Base-by-base conservation (phyloP, 768 basidiomycete species). In the Dictyophora rubrovolvata region DNA sequence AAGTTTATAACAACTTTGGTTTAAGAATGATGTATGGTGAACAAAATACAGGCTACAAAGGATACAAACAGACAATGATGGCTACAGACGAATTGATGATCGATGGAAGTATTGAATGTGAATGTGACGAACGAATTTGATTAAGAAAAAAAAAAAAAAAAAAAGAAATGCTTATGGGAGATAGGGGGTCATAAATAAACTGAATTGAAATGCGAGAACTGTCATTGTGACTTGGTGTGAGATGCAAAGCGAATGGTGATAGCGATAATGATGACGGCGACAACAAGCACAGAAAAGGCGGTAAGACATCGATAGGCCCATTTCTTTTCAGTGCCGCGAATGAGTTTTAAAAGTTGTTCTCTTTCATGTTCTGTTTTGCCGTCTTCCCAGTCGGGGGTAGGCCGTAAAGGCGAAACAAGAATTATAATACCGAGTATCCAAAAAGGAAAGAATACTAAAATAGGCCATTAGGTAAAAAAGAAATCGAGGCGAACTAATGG, bases 351-450 rank as follows among this genome's bases (percentile, higher is more conserved):
- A 34, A 83, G 72, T 53, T 71, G 68, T 51, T 73, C 70, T 33
- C 72, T 76, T 63, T 83, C 82, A 8, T 73, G 77, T 55, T 73
- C 74, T 5, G 81, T 80, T 69, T 78, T 83, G 58, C 79, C 80
- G 0, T 77, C 72, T 66, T 82, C 72, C 83, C 83, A 84, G 14
- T 76, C 72, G 14, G 76, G 74, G 37, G 77, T 73, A 54, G 69
- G 65, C 46, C 74, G 78, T 53, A 84, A 68, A 10, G 83, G 81
- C 7, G 75, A 77, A 51, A 78, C 67, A 18, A 84, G 74, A 63
- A 85, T 80, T 65, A 79, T 72, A 23, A 77, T 73, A 20, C 83
- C 82, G 56, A 83, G 71, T 49, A 78, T 72, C 83, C 83, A 84
- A 67, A 85, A 84, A 46, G 78, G 72, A 1, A 79, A 80, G 67